Conservation (phyloP, 2,329 filamentous ascomycete genomes). For the Xylaria sp. region DNA sequence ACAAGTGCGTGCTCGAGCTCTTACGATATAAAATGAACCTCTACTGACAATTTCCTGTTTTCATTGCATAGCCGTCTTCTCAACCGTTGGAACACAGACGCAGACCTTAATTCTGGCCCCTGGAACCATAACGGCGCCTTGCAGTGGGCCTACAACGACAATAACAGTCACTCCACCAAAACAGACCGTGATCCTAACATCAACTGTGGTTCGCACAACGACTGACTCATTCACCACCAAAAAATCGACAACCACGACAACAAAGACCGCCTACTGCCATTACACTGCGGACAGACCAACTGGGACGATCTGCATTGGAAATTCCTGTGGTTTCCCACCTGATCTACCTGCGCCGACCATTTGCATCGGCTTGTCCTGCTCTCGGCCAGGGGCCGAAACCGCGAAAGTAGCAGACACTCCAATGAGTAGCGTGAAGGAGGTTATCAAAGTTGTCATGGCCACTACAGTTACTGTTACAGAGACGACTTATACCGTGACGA, state of each 20-base stretch:
- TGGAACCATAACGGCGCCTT: slow-evolving; percentile 49
- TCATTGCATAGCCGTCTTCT: slow-evolving; percentile 36
- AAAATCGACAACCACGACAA: slow-evolving; percentile 47
- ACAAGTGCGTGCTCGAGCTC: slow-evolving; percentile 44
- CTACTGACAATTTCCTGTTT: slow-evolving; percentile 20
- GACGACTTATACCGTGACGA: slow-evolving; percentile 47
- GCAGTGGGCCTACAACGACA: slow-evolving; percentile 49
- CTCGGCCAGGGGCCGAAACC: background rate
- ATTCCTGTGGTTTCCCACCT: slow-evolving; percentile 33
- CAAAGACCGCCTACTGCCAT: slow-evolving; percentile 50
- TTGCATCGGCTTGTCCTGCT: slow-evolving; percentile 21
- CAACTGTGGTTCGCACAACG: slow-evolving; percentile 47
- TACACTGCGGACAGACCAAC: slow-evolving; percentile 45
- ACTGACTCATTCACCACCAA: slow-evolving; percentile 50
- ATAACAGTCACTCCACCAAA: slow-evolving; percentile 49
- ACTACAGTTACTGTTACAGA: slow-evolving; percentile 52
- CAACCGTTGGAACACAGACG: slow-evolving; percentile 45
- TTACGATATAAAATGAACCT: background rate
- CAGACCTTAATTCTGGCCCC: slow-evolving; percentile 50
- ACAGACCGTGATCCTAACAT: slow-evolving; percentile 47
- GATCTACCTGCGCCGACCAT: slow-evolving; percentile 25
- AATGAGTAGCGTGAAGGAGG: background rate
- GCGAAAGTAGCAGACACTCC: slow-evolving; percentile 29
- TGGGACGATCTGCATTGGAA: slow-evolving; percentile 27
- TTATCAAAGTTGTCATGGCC: slow-evolving; percentile 43